Evolutionary conservation across 2,329 filamentous ascomycete species (phyloP).

Genomic region (Didymella keratinophila): DNA sequence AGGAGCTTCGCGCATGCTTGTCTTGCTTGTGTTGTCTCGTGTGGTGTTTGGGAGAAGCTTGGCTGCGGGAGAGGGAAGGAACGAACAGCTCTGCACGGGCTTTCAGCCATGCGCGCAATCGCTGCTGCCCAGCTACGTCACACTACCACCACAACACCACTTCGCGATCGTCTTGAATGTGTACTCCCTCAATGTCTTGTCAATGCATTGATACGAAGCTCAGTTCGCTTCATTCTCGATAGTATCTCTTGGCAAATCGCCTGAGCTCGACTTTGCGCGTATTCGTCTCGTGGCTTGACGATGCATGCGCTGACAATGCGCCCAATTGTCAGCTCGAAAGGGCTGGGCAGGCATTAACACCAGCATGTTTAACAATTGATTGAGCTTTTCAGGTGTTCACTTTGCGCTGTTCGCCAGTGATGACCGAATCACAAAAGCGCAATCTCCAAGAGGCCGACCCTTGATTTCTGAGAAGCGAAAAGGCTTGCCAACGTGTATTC

Average conservation of each 20-base stretch:
- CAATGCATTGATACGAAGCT: background rate
- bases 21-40: slow-evolving; percentile 22
- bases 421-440: background rate
- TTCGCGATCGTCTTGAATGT: background rate
- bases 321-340: background rate
- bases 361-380: background rate
- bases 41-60: slow-evolving; percentile 18
- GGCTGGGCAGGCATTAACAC: background rate
- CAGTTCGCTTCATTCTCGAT: background rate
- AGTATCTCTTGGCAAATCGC: too few species aligned
- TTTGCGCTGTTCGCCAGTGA: background rate
- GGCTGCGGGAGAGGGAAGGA: slow-evolving; percentile 6
- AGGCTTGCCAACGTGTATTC: background rate
- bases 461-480: background rate
- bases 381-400: background rate
- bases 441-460: background rate
- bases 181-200: background rate
- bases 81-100: background rate
- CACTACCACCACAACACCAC: background rate
- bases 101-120: background rate
- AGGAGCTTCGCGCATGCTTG: slow-evolving; percentile 16
- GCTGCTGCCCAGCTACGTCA: background rate
- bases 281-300: slow-evolving; percentile 1
- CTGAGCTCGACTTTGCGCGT: background rate
- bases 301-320: slow-evolving; percentile 6